A percentile compares a stretch with the other conserved stretches of the same genome.
phyloP scores from a whole-genome alignment of 805 yeast genomes.

The Blastobotrys peoriensis region DNA sequence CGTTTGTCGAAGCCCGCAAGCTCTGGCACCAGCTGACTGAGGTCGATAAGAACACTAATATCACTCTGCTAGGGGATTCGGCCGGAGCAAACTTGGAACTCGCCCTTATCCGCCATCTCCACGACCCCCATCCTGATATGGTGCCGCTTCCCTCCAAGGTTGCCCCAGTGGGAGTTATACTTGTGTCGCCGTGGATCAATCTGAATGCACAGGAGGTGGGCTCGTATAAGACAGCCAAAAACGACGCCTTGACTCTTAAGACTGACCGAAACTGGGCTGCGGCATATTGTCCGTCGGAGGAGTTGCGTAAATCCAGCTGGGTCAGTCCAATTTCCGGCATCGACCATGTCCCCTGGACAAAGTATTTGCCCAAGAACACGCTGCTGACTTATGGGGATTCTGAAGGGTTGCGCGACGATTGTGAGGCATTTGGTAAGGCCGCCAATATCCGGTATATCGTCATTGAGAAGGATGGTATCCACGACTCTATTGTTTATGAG shows the following conservation, averaged over 20 bases:
- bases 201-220: slow-evolving; percentile 10
- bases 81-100: slow-evolving; percentile 16
- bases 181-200: slow-evolving; percentile 15
- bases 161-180: slow-evolving; percentile 7
- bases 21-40: slow-evolving; percentile 11
- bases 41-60: slow-evolving; percentile 9
- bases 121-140: slow-evolving; percentile 7
- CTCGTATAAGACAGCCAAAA: slow-evolving; percentile 6
- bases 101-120: slow-evolving; percentile 9
- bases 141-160: slow-evolving; percentile 1
- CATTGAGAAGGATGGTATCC: not conserved
- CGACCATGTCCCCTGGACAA: slow-evolving; percentile 10
- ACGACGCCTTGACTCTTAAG: slow-evolving; percentile 6
- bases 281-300: slow-evolving; percentile 4
- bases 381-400: slow-evolving; percentile 9
- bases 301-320: slow-evolving; percentile 3
- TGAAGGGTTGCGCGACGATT: slow-evolving; percentile 11
- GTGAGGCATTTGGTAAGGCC: not conserved
- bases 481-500: slow-evolving; percentile 1
- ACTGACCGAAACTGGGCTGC: slow-evolving; percentile 8
- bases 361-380: slow-evolving; percentile 10
- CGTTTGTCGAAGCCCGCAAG: slow-evolving; percentile 9
- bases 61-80: slow-evolving; percentile 14
- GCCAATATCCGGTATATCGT: not conserved
- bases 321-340: slow-evolving; percentile 9